phyloP scores from a whole-genome alignment of 306 rosid species.

The Abrus precatorius region DNA sequence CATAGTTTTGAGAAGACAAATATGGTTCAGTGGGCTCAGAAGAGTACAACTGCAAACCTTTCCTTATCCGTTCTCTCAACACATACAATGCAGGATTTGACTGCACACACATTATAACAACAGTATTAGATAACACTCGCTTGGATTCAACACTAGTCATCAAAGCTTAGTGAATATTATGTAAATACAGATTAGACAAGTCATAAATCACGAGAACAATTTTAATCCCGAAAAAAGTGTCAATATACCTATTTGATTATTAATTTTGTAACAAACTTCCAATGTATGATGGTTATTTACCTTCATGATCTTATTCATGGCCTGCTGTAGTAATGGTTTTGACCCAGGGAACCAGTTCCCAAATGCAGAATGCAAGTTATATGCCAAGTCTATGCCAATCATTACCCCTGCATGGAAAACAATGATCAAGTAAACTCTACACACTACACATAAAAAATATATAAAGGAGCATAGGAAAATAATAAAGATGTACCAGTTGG shows the following conservation, averaged over 20 bases:
- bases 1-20: slow-evolving; percentile 96
- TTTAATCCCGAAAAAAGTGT: background rate
- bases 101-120: slow-evolving; percentile 60
- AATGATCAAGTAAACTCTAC: slow-evolving; percentile 18
- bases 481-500: slow-evolving; percentile 74
- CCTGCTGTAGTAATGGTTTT: slow-evolving; percentile 95
- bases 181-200: background rate
- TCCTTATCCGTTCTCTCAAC: slow-evolving; percentile 97
- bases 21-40: slow-evolving; percentile 99
- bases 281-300: slow-evolving; percentile 48
- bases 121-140: slow-evolving; percentile 3
- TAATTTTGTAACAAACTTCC: slow-evolving; percentile 21
- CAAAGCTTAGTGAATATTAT: background rate
- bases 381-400: slow-evolving; percentile 98
- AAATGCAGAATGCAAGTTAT: slow-evolving; percentile 97
- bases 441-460: background rate
- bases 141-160: background rate
- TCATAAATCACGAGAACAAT: background rate
- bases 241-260: background rate
- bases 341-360: slow-evolving; percentile 99
- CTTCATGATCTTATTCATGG: slow-evolving; percentile 99
- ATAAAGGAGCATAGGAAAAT: background rate
- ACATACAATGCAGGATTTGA: slow-evolving; percentile 99
- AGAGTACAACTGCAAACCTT: slow-evolving; percentile 97
- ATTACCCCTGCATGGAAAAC: slow-evolving; percentile 78